These are phyloP conservation scores for Pseudonitzschia delicatissima DNA, from an alignment of 108 stramenopile genomes.

Conservation along the genomic window DNA sequence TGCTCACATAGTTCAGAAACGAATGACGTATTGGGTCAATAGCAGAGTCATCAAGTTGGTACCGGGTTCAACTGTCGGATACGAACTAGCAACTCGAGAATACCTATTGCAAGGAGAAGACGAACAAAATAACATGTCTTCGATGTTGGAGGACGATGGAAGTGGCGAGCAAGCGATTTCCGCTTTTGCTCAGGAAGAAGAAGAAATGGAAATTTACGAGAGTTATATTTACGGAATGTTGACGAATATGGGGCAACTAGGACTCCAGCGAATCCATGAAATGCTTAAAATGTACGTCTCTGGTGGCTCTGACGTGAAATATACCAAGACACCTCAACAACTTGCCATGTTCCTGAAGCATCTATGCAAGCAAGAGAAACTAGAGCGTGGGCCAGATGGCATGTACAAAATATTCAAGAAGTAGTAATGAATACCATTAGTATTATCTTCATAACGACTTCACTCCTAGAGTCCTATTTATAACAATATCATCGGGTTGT, in stretches of 20 bases:
- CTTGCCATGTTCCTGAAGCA: slow-evolving; percentile 70
- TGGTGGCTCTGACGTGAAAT: slow-evolving; percentile 76
- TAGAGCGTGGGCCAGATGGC: slow-evolving; percentile 86
- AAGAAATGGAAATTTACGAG: slow-evolving; percentile 79
- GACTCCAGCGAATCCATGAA: slow-evolving; percentile 81
- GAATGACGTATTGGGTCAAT: slow-evolving; percentile 85
- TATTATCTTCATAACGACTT: not conserved
- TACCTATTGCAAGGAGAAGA: slow-evolving; percentile 38
- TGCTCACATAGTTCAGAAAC: slow-evolving; percentile 62
- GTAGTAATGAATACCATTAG: slow-evolving; percentile 9
- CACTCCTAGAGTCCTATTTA: too few species aligned
- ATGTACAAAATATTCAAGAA: slow-evolving; percentile 82
- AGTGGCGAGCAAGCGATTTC: slow-evolving; percentile 58
- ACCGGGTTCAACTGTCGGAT: slow-evolving; percentile 18
- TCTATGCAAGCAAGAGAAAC: slow-evolving; percentile 73
- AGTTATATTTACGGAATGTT: slow-evolving; percentile 90
- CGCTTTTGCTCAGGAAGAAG: slow-evolving; percentile 70
- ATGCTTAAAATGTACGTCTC: slow-evolving; percentile 89
- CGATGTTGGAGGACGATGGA: slow-evolving; percentile 53
- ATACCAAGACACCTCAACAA: slow-evolving; percentile 81
- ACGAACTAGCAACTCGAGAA: slow-evolving; percentile 42
- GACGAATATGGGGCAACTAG: slow-evolving; percentile 74
- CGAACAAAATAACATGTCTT: slow-evolving; percentile 1
- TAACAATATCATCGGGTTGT: too few species aligned
- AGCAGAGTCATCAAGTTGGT: slow-evolving; percentile 67